phyloP scores from a whole-genome alignment of 73 alveolate genomes.

The Stentor roeselii region DNA sequence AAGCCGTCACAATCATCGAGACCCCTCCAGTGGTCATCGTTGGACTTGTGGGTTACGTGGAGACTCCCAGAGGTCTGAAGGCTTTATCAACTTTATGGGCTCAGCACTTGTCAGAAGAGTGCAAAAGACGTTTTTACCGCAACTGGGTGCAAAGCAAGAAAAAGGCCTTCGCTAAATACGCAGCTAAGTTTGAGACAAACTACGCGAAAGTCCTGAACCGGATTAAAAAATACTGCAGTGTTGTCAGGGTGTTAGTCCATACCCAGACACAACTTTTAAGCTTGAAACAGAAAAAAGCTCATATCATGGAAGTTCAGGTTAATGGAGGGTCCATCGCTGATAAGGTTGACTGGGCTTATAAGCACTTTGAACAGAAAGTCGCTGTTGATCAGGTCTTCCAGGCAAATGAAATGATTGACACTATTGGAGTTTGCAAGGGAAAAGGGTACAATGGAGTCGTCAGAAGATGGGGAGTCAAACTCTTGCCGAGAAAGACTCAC shows the following conservation, averaged over 20 bases:
- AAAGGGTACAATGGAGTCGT: slow-evolving; percentile 99
- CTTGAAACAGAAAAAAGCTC: slow-evolving; percentile 97
- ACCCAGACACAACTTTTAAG: slow-evolving; percentile 93
- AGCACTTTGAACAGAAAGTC: slow-evolving; percentile 95
- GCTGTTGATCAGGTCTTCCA: slow-evolving; percentile 92
- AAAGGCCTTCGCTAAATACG: slow-evolving; percentile 99
- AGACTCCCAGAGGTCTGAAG: slow-evolving; percentile 99
- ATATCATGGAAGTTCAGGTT: slow-evolving; percentile 98
- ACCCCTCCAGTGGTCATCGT: slow-evolving; percentile 98
- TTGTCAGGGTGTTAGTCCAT: slow-evolving; percentile 98
- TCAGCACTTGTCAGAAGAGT: slow-evolving; percentile 93
- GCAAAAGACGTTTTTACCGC: slow-evolving; percentile 98
- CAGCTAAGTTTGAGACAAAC: slow-evolving; percentile 78
- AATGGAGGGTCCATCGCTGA: slow-evolving; percentile 98
- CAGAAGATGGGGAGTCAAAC: slow-evolving; percentile 98
- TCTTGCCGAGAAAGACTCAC: slow-evolving; percentile 98
- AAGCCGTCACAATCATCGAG: slow-evolving; percentile 98
- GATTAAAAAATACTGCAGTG: slow-evolving; percentile 96
- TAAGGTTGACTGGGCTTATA: slow-evolving; percentile 91
- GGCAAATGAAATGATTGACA: slow-evolving; percentile 96
- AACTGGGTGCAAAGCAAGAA: slow-evolving; percentile 92
- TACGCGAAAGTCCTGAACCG: slow-evolving; percentile 79
- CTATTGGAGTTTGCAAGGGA: slow-evolving; percentile 98
- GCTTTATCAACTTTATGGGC: slow-evolving; percentile 99
- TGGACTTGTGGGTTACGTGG: slow-evolving; percentile 99